Conservation (phyloP, 176 grass and related monocot genomes). For the Stipa capillata region DNA sequence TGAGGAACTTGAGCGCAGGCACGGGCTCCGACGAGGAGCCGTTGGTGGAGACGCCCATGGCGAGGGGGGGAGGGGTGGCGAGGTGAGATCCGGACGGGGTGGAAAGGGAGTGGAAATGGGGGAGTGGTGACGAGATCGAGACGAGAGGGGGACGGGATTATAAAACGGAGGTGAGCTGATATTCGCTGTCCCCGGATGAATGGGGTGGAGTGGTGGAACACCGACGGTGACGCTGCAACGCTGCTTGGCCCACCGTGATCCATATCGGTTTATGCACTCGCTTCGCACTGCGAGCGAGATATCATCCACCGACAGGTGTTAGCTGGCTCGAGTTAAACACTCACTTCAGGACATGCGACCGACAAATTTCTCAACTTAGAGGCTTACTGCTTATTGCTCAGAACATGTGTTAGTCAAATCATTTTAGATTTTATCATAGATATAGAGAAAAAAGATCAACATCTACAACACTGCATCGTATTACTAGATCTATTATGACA, state of each 20-base stretch:
- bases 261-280: neutral
- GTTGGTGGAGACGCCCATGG: conserved; percentile 50
- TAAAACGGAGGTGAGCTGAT: conserved; percentile 6
- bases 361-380: too few species aligned
- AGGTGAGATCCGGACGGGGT: conserved; percentile 14
- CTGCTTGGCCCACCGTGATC: neutral
- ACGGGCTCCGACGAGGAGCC: conserved; percentile 26
- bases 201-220: neutral
- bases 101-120: neutral
- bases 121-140: conserved; percentile 20
- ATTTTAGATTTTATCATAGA: too few species aligned
- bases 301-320: conserved; percentile 21
- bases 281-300: neutral
- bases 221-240: conserved; percentile 32
- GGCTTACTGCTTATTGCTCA: too few species aligned
- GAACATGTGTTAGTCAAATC: too few species aligned
- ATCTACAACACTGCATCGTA: too few species aligned
- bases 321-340: too few species aligned
- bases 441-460: too few species aligned
- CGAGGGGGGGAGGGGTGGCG: neutral
- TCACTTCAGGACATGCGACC: too few species aligned
- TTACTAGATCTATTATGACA: too few species aligned
- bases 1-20: conserved; percentile 63
- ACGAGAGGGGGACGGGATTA: neutral
- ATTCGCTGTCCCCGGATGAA: neutral